Evolutionary conservation across 371 early-diverging fungal species (phyloP), one percentile per base, ranked within the genome.

Genomic region (Rhizomucor miehei): DNA sequence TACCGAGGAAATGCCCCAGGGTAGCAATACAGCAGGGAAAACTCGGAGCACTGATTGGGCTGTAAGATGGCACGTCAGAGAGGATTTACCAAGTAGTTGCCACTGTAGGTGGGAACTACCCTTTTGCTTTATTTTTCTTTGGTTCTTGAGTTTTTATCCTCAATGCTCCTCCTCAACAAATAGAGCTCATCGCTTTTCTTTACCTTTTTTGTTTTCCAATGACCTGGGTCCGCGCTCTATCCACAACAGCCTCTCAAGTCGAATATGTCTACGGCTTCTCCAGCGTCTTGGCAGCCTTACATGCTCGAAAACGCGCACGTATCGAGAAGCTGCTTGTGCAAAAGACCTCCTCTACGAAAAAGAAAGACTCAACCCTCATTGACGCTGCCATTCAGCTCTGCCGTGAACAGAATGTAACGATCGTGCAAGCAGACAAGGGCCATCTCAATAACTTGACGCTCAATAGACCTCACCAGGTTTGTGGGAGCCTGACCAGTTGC

Each of bases 1-100:
- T 75, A 75, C 66, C 68, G 67, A 65, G 70, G 79, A 50, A 73
- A 35, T 29, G 79, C 79, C 79, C 79, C 72, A 79, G 79, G 74
- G 74, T 75, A 76, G 79, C 62, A 79, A 79, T 76, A 75, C 74
- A 79, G 76, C 79, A 79, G 79, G 79, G 79, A 79, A 79, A 79
- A 79, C 79, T 59, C 51, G 71, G 67, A 79, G 79, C 73, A 79
- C 65, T 64, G 62, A 67, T 50, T 60, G 74, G 76, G 76, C 79
- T 73, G 74, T 63, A 62, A 79, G 76, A 66, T 79, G 54, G 76
- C 79, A 79, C 79, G 60, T 65, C 54, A 67, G 74, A 79, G 79
- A 67, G 76, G 66, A 63, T 62, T 56, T 66, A 56, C 55, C 59
- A 59, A 57, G 56, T 54, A 61, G 41, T 57, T 62, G 64, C 75